Percentiles rank a stretch among this genome's conserved stretches.
Evolutionary conservation across 257 asterid species (phyloP).

Genomic region (Linaria vulgaris): DNA sequence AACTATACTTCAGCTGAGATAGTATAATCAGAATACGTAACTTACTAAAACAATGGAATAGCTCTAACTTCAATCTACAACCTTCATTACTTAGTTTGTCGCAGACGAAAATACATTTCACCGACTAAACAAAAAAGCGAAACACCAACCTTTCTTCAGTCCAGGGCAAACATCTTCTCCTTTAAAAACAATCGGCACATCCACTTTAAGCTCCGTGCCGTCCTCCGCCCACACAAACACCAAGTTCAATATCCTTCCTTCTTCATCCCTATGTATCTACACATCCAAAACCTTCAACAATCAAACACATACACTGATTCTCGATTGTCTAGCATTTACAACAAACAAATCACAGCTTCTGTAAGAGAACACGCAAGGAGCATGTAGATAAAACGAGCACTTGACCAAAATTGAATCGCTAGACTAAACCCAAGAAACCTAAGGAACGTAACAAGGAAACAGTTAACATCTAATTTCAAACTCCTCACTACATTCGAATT

Average conservation of each 20-base stretch:
- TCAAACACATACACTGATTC: constrained; percentile 13
- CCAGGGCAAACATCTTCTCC: constrained; percentile 93
- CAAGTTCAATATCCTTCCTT: constrained; percentile 81
- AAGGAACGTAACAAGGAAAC: no score
- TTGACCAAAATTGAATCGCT: no score
- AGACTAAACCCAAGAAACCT: no score
- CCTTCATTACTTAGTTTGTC: background rate
- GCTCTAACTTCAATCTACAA: background rate
- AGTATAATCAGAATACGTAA: no score
- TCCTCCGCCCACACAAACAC: constrained; percentile 98
- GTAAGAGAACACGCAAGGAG: background rate
- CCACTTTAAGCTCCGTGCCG: constrained; percentile 69
- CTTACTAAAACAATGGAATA: background rate
- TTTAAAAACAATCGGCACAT: constrained; percentile 75
- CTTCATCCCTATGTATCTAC: constrained; percentile 73
- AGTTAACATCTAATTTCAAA: no score
- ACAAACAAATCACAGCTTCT: background rate
- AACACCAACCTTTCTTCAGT: constrained; percentile 68
- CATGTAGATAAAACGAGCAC: no score
- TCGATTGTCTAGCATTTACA: background rate
- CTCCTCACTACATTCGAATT: no score
- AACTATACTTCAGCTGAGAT: no score
- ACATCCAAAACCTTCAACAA: constrained; percentile 5
- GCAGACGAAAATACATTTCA: background rate
- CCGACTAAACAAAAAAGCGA: background rate